These are phyloP conservation scores for Furcasterigmium furcatum DNA, from an alignment of 2,329 filamentous ascomycete species.

Conservation along the genomic window DNA sequence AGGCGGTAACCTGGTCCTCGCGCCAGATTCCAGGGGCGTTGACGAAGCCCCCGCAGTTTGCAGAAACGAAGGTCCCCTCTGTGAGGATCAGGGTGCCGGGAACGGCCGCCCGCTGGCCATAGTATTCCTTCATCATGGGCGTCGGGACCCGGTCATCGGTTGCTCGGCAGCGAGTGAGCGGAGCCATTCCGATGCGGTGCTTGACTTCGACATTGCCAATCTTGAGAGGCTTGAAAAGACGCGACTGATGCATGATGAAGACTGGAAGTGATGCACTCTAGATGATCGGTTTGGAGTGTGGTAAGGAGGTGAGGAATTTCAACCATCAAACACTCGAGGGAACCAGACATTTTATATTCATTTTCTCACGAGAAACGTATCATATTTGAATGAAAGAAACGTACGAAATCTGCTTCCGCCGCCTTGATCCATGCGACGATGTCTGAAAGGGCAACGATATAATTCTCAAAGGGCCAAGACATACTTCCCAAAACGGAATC, in stretches of 20 bases:
- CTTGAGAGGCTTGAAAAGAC: slow-evolving; percentile 14
- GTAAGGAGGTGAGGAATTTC: not conserved
- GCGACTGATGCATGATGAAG: slow-evolving; percentile 4
- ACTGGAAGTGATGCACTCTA: not conserved
- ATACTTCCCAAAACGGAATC: not conserved
- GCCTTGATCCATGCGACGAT: too few relatives aligned
- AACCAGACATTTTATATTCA: not conserved
- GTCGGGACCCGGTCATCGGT: slow-evolving; percentile 8
- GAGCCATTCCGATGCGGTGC: slow-evolving; percentile 18
- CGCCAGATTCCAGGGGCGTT: slow-evolving; percentile 5
- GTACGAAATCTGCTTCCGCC: too few relatives aligned
- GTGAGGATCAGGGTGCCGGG: slow-evolving; percentile 38
- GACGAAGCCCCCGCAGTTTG: slow-evolving; percentile 21
- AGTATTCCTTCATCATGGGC: slow-evolving; percentile 31
- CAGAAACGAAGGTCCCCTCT: slow-evolving; percentile 40
- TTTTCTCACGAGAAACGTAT: too few relatives aligned
- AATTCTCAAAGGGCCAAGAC: not conserved
- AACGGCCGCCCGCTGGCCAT: slow-evolving; percentile 35
- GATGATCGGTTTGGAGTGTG: not conserved
- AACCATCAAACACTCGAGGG: not conserved
- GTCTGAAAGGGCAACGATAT: not conserved
- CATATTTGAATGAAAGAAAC: too few relatives aligned
- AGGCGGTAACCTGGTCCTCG: slow-evolving; percentile 19
- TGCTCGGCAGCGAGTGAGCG: slow-evolving; percentile 16
- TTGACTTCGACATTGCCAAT: slow-evolving; percentile 15